phyloP scores from a whole-genome alignment of 1,284 basidiomycete species.

The Apiotrichum veenhuisii region DNA sequence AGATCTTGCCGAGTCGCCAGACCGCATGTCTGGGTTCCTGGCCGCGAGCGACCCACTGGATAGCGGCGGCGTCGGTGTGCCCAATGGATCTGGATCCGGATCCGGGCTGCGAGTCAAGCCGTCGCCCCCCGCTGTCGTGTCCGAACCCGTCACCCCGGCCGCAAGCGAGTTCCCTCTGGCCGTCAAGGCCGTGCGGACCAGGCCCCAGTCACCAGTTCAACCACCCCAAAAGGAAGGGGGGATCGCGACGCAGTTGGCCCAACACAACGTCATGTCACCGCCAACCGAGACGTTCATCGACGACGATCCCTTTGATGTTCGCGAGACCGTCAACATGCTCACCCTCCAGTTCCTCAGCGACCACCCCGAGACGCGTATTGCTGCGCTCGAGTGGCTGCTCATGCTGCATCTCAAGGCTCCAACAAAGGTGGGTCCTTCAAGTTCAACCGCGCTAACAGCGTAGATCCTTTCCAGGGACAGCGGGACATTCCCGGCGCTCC shows the following conservation, averaged over 20 bases:
- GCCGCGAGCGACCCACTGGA: slow-evolving; percentile 34
- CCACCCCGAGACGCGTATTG: slow-evolving; percentile 92
- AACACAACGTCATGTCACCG: slow-evolving; percentile 1
- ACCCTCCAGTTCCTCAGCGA: slow-evolving; percentile 93
- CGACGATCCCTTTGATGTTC: slow-evolving; percentile 84
- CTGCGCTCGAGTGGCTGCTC: slow-evolving; percentile 93
- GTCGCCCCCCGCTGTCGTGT: slow-evolving; percentile 40
- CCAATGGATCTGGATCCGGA: slow-evolving; percentile 1
- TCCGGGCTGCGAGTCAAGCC: slow-evolving; percentile 12
- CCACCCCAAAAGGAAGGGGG: slow-evolving; percentile 6
- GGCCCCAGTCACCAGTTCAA: slow-evolving; percentile 30
- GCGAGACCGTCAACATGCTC: slow-evolving; percentile 83
- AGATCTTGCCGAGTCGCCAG: slow-evolving; percentile 9
- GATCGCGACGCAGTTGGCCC: slow-evolving; percentile 12
- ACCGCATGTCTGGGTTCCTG: slow-evolving; percentile 5
- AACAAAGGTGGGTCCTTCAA: slow-evolving; percentile 62
- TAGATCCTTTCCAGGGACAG: slow-evolving; percentile 94
- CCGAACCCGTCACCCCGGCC: slow-evolving; percentile 48
- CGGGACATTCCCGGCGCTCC: slow-evolving; percentile 87
- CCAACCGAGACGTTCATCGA: slow-evolving; percentile 49
- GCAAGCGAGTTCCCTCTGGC: slow-evolving; percentile 33
- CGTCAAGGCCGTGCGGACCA: slow-evolving; percentile 20
- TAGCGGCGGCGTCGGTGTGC: slow-evolving; percentile 8
- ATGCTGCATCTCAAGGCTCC: slow-evolving; percentile 99
- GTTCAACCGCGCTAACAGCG: background rate